A percentile compares a stretch with the other conserved stretches of the same genome.
These are phyloP conservation scores for Agarophyton chilense DNA, from an alignment of 23 red algal genomes.

Conservation along the genomic window DNA sequence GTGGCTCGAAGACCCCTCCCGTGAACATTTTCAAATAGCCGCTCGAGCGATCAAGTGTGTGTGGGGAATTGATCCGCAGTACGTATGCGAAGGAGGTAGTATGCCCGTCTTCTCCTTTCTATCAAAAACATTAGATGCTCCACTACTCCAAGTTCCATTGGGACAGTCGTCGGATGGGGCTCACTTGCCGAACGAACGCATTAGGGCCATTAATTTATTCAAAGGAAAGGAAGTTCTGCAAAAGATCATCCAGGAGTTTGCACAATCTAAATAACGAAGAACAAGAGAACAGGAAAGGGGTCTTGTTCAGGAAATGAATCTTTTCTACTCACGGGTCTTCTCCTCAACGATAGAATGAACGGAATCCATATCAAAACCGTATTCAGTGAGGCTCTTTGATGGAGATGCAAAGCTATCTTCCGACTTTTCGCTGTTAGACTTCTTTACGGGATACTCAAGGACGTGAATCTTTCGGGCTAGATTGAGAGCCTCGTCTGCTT, in stretches of 20 bases:
- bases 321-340: background rate
- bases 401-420: background rate
- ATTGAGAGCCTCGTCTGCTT: background rate
- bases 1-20: constrained; percentile 81
- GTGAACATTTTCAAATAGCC: constrained; percentile 58
- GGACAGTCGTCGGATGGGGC: constrained; percentile 81
- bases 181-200: constrained; percentile 86
- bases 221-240: constrained; percentile 72
- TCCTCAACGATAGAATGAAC: background rate
- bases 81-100: constrained; percentile 90
- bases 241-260: constrained; percentile 66
- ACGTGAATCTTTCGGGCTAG: background rate
- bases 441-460: background rate
- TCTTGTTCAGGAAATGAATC: no score
- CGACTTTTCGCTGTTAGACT: background rate
- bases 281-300: background rate
- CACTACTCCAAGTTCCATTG: constrained; percentile 83
- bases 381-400: background rate
- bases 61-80: constrained; percentile 71
- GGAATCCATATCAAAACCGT: constrained; percentile 24
- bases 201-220: constrained; percentile 76
- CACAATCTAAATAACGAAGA: constrained; percentile 1
- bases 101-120: constrained; percentile 85
- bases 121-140: constrained; percentile 44
- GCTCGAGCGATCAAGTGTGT: constrained; percentile 67